Conservation (phyloP, 768 basidiomycete species). For the Lentinula aciculospora region DNA sequence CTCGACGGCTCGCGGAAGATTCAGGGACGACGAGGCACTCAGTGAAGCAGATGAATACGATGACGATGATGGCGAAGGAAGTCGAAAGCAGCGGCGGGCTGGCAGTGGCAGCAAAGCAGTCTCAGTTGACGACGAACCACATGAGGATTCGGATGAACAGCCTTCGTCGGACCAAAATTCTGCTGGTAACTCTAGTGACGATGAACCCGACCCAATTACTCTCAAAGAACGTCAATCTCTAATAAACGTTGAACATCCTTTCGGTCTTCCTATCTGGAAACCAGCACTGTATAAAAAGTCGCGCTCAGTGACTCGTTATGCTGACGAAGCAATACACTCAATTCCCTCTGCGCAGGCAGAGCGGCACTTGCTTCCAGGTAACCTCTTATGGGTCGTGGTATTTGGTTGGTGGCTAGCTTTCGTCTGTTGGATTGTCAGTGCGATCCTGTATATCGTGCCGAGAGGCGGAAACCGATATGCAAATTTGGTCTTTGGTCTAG, state of each 20-base stretch:
- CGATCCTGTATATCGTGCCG: conserved; percentile 66
- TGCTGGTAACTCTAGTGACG: conserved; percentile 22
- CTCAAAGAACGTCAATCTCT: conserved; percentile 94
- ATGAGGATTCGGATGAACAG: conserved; percentile 28
- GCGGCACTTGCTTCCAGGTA: conserved; percentile 88
- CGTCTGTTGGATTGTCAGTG: conserved; percentile 61
- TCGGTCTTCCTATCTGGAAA: conserved; percentile 99
- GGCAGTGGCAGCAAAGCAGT: conserved; percentile 36
- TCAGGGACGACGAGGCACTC: conserved; percentile 41
- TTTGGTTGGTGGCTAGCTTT: conserved; percentile 95
- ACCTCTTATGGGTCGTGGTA: conserved; percentile 83
- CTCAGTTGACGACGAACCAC: conserved; percentile 26
- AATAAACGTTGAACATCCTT: conserved; percentile 98
- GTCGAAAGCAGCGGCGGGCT: conserved; percentile 23
- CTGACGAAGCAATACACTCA: conserved; percentile 90
- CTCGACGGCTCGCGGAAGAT: conserved; percentile 38
- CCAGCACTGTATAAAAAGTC: conserved; percentile 98
- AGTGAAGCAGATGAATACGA: conserved; percentile 53
- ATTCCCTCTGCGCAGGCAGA: conserved; percentile 91
- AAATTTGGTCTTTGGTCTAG: conserved; percentile 82
- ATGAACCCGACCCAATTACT: conserved; percentile 84
- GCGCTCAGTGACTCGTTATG: conserved; percentile 92
- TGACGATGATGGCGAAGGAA: conserved; percentile 38
- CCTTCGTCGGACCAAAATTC: conserved; percentile 30
- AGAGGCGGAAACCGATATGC: conserved; percentile 82